Base-by-base conservation (phyloP, 192 early-diverging fungal genomes). In the Podila verticillata region DNA sequence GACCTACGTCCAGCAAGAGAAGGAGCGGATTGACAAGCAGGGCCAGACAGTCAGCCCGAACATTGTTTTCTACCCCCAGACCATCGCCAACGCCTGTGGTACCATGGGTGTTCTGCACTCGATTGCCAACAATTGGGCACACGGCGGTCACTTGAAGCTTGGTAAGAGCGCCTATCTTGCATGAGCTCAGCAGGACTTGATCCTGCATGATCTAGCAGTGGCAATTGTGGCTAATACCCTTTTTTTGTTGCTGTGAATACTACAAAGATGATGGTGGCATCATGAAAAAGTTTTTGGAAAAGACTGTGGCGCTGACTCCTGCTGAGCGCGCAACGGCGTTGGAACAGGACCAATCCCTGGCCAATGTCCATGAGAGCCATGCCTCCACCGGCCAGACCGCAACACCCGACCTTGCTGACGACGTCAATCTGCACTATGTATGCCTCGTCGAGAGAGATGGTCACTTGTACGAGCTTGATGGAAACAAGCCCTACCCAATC, bases 71-170 rank as follows among this genome's bases (percentile, higher is more conserved):
- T 92, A 93, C 72, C 87, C 87, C 20, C 96, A 97, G 83, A 97
- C 96, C 3, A 98, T 96, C 54, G 66, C 84, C 47, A 98, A 97
- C 65, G 95, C 96, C 5, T 98, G 98, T 74, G 98, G 98, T 17
- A 98, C 96, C 7, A 98, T 98, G 83, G 97, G 92, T 4, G 83
- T 99, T 9, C 73, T 99, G 57, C 98, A 99, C 72, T 89, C 97
- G 0, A 80, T 99, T 12, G 90, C 87, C 48, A 98, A 95, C 83
- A 91, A 87, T 65, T 81, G 78, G 62, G 89, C 77, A 24, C 66
- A 80, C 49, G 77, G 77, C 4, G 93, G 44, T 62, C 44, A 6
- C 39, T 90, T 57, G 47, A 74, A 57, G 72, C 91, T 70, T 57
- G 71, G 68, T 84, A 86, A 4, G 63, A 71, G 7, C 7, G n/a